Percentiles rank a stretch among this genome's conserved stretches.
These are phyloP conservation scores for Haplosporangium gracile DNA, from an alignment of 192 early-diverging fungal genomes.

Conservation along the genomic window DNA sequence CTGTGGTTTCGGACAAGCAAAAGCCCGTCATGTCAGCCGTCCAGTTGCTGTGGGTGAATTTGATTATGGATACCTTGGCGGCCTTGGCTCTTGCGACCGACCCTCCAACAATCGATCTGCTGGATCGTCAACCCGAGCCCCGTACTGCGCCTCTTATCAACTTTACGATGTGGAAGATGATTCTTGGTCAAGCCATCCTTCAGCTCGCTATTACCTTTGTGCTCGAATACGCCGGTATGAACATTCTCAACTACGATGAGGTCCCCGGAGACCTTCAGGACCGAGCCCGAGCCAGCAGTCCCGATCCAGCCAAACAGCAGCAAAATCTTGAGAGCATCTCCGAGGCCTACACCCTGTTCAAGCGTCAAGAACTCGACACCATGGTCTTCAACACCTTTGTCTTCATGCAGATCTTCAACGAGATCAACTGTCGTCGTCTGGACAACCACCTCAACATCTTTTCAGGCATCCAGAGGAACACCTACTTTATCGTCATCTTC, in stretches of 20 bases:
- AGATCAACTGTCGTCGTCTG: slow-evolving; percentile 78
- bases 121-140: slow-evolving; percentile 89
- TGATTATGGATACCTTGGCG: slow-evolving; percentile 99
- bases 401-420: slow-evolving; percentile 91
- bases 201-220: slow-evolving; percentile 88
- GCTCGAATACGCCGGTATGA: slow-evolving; percentile 73
- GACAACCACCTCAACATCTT: slow-evolving; percentile 91
- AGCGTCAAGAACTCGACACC: slow-evolving; percentile 69
- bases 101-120: slow-evolving; percentile 85
- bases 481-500: slow-evolving; percentile 86
- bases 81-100: slow-evolving; percentile 98
- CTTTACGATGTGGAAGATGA: slow-evolving; percentile 96
- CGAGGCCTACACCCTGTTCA: slow-evolving; percentile 26
- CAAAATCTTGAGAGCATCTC: neutral
- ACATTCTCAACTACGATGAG: slow-evolving; percentile 69
- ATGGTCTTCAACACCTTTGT: slow-evolving; percentile 96
- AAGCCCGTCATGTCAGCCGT: slow-evolving; percentile 94
- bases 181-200: slow-evolving; percentile 90
- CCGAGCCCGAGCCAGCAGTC: slow-evolving; percentile 3
- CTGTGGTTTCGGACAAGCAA: slow-evolving; percentile 72
- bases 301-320: neutral
- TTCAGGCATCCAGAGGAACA: slow-evolving; percentile 80
- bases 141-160: slow-evolving; percentile 87
- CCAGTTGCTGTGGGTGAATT: slow-evolving; percentile 98
- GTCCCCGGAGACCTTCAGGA: slow-evolving; percentile 13